phyloP scores from a whole-genome alignment of 306 rosid species.

The Mucuna pruriens region DNA sequence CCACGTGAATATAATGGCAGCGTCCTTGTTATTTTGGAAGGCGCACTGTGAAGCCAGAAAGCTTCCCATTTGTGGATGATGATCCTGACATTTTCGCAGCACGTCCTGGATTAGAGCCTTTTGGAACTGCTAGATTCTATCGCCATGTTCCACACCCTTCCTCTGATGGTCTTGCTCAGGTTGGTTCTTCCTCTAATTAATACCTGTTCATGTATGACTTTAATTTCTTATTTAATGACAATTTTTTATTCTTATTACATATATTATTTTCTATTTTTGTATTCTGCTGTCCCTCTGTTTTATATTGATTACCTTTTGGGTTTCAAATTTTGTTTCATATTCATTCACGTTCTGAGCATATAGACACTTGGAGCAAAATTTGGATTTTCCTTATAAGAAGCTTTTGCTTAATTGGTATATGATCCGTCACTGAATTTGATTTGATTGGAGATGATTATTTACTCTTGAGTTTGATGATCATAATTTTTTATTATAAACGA shows the following conservation, averaged over 20 bases:
- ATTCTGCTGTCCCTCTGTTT: too few relatives aligned
- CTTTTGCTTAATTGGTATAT: background rate
- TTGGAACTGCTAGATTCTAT: slow-evolving; percentile 58
- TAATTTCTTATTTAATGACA: too few relatives aligned
- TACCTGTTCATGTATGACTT: background rate
- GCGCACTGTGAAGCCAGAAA: slow-evolving; percentile 59
- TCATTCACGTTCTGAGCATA: too few relatives aligned
- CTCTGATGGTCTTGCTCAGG: slow-evolving; percentile 81
- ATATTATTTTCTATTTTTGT: too few relatives aligned
- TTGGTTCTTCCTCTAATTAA: slow-evolving; percentile 34
- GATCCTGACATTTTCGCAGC: slow-evolving; percentile 60
- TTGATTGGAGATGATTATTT: background rate
- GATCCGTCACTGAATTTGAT: background rate
- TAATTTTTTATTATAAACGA: background rate
- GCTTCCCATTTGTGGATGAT: slow-evolving; percentile 60
- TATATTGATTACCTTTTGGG: too few relatives aligned
- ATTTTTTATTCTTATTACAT: too few relatives aligned
- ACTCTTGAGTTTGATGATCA: slow-evolving; percentile 1
- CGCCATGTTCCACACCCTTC: slow-evolving; percentile 69
- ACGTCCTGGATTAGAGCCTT: slow-evolving; percentile 54
- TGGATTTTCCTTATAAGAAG: background rate
- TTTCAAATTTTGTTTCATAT: too few relatives aligned
- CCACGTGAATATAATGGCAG: slow-evolving; percentile 55
- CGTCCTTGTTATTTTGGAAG: slow-evolving; percentile 71
- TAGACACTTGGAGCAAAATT: background rate